A percentile compares a stretch with the other conserved stretches of the same genome.
phyloP scores from a whole-genome alignment of 2,329 filamentous ascomycete species.

The Botryosphaeria dothidea region DNA sequence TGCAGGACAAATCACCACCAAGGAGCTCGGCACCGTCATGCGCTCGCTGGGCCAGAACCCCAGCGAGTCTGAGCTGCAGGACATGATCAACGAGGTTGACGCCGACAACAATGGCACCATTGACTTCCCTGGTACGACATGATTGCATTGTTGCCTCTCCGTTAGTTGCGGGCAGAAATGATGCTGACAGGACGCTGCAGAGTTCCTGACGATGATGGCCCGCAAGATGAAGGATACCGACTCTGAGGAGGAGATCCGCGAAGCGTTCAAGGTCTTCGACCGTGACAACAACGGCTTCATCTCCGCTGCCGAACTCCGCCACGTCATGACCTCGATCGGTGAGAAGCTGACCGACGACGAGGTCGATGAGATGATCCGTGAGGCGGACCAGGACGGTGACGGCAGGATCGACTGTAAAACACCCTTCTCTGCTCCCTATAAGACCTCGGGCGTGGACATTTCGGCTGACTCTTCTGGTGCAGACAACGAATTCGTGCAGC shows the following conservation, averaged over 20 bases:
- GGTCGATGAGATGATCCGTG: slow-evolving; percentile 66
- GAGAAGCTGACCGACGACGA: slow-evolving; percentile 64
- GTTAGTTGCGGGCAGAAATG: background rate
- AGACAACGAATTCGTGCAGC: slow-evolving; percentile 59
- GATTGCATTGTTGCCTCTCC: background rate
- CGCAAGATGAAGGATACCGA: slow-evolving; percentile 63
- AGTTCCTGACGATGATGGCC: slow-evolving; percentile 68
- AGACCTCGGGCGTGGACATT: background rate
- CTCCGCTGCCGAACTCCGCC: slow-evolving; percentile 61
- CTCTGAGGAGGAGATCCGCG: slow-evolving; percentile 64
- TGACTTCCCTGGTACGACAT: slow-evolving; percentile 58
- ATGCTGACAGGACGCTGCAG: slow-evolving; percentile 34
- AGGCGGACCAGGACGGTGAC: slow-evolving; percentile 65
- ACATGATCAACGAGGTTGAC: slow-evolving; percentile 69
- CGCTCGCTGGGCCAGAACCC: slow-evolving; percentile 64
- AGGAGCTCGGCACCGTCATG: slow-evolving; percentile 65
- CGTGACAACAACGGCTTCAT: slow-evolving; percentile 67
- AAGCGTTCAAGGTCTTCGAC: slow-evolving; percentile 68
- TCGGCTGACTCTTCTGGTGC: slow-evolving; percentile 20
- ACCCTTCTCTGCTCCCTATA: background rate
- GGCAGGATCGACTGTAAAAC: slow-evolving; percentile 64
- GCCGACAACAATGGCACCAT: slow-evolving; percentile 66
- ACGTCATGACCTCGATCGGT: slow-evolving; percentile 65
- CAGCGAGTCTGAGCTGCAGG: slow-evolving; percentile 62
- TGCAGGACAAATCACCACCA: slow-evolving; percentile 63